These are phyloP conservation scores for Sporothrix brunneoviolacea DNA, from an alignment of 2,329 filamentous ascomycete genomes.

Conservation along the genomic window DNA sequence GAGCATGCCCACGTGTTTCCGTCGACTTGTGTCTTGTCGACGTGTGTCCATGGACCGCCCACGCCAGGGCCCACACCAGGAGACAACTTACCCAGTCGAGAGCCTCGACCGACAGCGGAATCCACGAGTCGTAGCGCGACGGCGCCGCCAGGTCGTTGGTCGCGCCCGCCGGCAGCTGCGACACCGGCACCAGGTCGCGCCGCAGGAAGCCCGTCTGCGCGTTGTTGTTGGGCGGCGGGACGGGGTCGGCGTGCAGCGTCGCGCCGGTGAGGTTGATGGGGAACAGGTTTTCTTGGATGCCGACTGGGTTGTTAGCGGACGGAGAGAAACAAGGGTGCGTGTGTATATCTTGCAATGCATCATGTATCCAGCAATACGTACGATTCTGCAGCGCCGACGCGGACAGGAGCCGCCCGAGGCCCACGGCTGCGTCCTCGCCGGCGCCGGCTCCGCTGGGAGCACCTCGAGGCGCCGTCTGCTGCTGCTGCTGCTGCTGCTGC, in stretches of 20 bases:
- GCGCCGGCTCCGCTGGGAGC: no score
- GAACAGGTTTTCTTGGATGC: neutral
- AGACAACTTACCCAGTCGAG: conserved; percentile 20
- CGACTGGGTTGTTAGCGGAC: neutral
- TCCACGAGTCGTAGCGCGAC: conserved; percentile 16
- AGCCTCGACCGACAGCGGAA: conserved; percentile 15
- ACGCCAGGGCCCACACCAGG: no score
- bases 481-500: neutral
- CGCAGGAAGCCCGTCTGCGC: conserved; percentile 11
- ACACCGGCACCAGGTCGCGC: conserved; percentile 13
- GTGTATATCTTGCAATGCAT: no score
- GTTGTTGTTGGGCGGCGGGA: no score
- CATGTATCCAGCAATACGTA: no score
- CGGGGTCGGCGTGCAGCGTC: neutral
- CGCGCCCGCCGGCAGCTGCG: neutral
- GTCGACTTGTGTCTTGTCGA: no score
- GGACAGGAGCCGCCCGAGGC: neutral
- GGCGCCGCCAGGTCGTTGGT: neutral
- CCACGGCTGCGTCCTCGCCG: no score
- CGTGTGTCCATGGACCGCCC: no score
- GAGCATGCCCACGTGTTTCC: no score
- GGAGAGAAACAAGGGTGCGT: neutral
- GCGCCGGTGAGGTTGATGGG: neutral
- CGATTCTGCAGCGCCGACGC: neutral
- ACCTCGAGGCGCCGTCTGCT: no score